A percentile compares a stretch with the other conserved stretches of the same genome.
Evolutionary conservation across 2,329 filamentous ascomycete species (phyloP).

Genomic region (Fusarium nematophilum): DNA sequence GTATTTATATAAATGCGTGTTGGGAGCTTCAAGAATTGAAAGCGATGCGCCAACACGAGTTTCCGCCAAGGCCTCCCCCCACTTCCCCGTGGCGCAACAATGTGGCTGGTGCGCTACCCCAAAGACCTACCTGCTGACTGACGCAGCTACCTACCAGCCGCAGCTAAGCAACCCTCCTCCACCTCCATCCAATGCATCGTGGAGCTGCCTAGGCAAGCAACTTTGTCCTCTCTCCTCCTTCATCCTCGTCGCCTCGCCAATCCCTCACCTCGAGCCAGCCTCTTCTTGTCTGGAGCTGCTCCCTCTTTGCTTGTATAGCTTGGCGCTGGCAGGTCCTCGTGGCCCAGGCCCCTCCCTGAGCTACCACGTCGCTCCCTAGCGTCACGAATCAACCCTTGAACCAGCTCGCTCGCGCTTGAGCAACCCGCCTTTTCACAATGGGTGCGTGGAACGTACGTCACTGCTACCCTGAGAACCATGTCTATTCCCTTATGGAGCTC

Average conservation of each 20-base stretch:
- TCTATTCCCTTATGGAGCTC: conserved; percentile 5
- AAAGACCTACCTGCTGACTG: conserved; percentile 29
- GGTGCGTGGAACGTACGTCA: conserved; percentile 54
- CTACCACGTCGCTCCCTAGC: conserved; percentile 9
- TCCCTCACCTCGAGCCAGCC: neutral
- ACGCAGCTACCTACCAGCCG: conserved; percentile 42
- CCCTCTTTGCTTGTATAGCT: neutral
- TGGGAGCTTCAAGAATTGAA: too few relatives aligned
- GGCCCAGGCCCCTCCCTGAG: conserved; percentile 9
- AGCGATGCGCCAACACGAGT: too few relatives aligned
- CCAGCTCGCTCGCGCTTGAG: conserved; percentile 30
- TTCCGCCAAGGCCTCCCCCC: conserved; percentile 3
- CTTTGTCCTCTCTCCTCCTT: conserved; percentile 23
- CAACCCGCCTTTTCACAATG: conserved; percentile 48
- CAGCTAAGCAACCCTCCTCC: conserved; percentile 26
- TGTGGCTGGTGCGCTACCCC: conserved; percentile 28
- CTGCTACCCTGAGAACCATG: neutral
- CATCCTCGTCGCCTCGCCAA: conserved; percentile 13
- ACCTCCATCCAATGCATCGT: conserved; percentile 38
- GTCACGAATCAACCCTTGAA: conserved; percentile 2
- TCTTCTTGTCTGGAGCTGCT: neutral
- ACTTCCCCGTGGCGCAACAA: conserved; percentile 24
- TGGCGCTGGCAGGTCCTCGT: conserved; percentile 27
- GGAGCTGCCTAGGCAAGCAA: conserved; percentile 30
- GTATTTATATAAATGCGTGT: too few relatives aligned